These are phyloP conservation scores for Pseudozyma flocculosa DNA, from an alignment of 1,284 basidiomycete genomes.

Conservation along the genomic window DNA sequence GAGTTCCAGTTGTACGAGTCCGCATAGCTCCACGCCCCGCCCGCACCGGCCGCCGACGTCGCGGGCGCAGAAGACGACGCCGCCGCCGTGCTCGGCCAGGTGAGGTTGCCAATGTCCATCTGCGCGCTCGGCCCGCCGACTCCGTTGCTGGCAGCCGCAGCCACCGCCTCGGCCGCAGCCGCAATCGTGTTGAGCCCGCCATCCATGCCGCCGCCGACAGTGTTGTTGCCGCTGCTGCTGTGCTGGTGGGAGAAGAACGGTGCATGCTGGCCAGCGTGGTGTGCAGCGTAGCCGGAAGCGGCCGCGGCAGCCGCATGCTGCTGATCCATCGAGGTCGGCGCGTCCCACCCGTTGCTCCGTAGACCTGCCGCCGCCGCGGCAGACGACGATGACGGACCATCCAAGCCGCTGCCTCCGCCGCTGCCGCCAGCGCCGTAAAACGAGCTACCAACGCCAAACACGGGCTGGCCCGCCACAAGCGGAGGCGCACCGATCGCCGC, in stretches of 20 bases:
- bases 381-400: background rate
- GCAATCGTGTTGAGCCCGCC: slow-evolving; percentile 23
- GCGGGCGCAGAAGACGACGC: too few species aligned
- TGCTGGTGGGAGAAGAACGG: too few species aligned
- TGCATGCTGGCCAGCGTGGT: background rate
- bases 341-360: background rate
- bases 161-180: slow-evolving; percentile 16
- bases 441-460: background rate
- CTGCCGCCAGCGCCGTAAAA: background rate
- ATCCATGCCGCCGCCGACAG: slow-evolving; percentile 3
- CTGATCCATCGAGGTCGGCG: background rate
- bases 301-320: too few species aligned
- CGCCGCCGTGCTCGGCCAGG: too few species aligned
- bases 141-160: slow-evolving; percentile 1
- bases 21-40: background rate
- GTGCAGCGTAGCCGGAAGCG: too few species aligned
- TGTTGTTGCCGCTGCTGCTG: background rate
- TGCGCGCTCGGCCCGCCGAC: background rate
- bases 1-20: background rate
- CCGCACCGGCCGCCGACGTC: too few species aligned
- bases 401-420: background rate
- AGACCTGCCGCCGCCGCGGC: too few species aligned
- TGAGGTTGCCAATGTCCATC: slow-evolving; percentile 13
- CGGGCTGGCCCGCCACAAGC: background rate
- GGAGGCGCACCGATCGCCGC: background rate